Conservation (phyloP, 257 asterid genomes). For the Rhazya stricta region DNA sequence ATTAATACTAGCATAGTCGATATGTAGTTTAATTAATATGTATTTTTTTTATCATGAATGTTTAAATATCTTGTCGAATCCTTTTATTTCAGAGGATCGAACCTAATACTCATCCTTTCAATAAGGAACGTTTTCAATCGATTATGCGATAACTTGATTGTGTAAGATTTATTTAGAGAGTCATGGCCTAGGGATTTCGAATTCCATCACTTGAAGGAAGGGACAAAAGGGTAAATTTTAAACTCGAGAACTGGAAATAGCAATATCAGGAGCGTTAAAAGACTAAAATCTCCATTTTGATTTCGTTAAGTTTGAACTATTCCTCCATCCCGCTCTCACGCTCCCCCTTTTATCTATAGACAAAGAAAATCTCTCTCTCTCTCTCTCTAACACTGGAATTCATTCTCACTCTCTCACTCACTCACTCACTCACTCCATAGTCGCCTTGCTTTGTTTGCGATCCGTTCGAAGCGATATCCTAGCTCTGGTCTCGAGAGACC, state of each 20-base stretch:
- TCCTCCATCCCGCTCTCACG: conserved; percentile 65
- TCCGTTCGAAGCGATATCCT: conserved; percentile 40
- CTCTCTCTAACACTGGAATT: conserved; percentile 19
- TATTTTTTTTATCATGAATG: no score
- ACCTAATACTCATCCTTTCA: no score
- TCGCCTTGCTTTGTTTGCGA: conserved; percentile 15
- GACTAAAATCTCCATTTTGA: neutral
- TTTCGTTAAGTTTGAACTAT: conserved; percentile 43
- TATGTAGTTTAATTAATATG: no score
- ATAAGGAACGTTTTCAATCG: no score
- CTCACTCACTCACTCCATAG: conserved; percentile 16
- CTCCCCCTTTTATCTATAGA: conserved; percentile 1
- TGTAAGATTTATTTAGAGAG: no score
- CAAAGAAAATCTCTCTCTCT: conserved; percentile 7
- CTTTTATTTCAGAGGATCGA: no score
- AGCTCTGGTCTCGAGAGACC: conserved; percentile 25
- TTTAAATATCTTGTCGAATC: no score
- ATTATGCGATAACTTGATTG: no score
- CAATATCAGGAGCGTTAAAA: conserved; percentile 15
- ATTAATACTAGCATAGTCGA: no score
- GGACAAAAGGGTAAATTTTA: conserved; percentile 2
- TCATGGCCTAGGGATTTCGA: no score
- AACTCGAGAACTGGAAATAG: conserved; percentile 20
- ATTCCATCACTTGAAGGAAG: conserved; percentile 3
- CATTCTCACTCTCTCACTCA: conserved; percentile 23